Base-by-base conservation (phyloP, 2,329 filamentous ascomycete genomes). In the Pseudogymnoascus sp. region DNA sequence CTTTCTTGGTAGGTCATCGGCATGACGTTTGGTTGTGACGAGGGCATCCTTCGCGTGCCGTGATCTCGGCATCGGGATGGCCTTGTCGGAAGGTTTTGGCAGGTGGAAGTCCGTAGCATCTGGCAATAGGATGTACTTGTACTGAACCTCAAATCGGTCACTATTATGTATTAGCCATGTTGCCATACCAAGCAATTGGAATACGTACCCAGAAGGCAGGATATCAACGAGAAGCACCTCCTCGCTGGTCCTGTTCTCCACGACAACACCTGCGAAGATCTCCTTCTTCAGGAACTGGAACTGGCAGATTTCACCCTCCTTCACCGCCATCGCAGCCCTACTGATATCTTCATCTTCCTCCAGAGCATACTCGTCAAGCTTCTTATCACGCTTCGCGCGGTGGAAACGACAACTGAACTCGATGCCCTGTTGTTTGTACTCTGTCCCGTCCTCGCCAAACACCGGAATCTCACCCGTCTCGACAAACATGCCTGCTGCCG, bases 341-440 rank as follows among this genome's bases (percentile, higher is more conserved):
- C 80, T 79, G 60, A 94, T 82, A 63, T 84, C 82, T 60, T 82
- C 77, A 70, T 88, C 86, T 58, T 82, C 80, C 67, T 94, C 91
- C 63, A 94, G 75, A 1, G 78, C 75, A 59, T 89, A 83, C 34
- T 82, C 81, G 59, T 89, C 83, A 57, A 85, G 73, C 65, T 88
- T 89, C 74, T 87, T 90, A 63, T 90, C 85, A 68, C 94, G 85
- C 76, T 94, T 95, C 12, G 88, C 84, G 57, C 94, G 84, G 72
- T 99, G 94, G 74, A 95, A 96, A 62, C 92, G 89, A 75, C 94
- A 99, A 67, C 89, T 90, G 71, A 97, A 92, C 69, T 96, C 90
- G 67, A 95, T 92, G 0, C 88, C 91, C 68, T 91, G 89, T 67
- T 95, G 88, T 65, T 89, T 92, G 72, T 96, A 96, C 71, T 96